Conservation (phyloP, 495 filamentous ascomycete genomes). For the Podospora tetraspora region DNA sequence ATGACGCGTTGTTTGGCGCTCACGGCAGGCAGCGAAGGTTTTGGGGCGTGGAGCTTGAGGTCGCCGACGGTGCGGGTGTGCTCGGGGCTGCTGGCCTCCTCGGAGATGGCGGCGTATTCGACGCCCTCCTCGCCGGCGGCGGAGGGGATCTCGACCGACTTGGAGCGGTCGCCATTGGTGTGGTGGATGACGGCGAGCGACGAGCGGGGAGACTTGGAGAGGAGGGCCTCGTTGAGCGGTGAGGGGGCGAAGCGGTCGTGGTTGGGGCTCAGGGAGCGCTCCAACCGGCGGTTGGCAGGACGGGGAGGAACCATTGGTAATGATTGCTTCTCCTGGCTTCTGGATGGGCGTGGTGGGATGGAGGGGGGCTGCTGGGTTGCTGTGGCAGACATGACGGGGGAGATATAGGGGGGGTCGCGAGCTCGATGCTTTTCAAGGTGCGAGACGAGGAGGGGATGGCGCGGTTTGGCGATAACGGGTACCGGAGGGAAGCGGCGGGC, state of each 20-base stretch:
- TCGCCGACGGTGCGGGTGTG: constrained; percentile 76
- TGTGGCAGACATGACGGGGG: constrained; percentile 36
- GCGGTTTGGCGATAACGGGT: constrained; percentile 10
- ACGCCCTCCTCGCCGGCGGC: constrained; percentile 85
- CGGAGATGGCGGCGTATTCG: constrained; percentile 67
- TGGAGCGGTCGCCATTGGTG: constrained; percentile 57
- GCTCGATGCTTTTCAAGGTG: not conserved
- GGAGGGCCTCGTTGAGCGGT: constrained; percentile 64
- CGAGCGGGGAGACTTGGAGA: constrained; percentile 29
- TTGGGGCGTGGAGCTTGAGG: constrained; percentile 85
- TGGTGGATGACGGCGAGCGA: constrained; percentile 38
- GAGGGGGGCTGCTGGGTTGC: constrained; percentile 51
- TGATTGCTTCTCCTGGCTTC: constrained; percentile 39
- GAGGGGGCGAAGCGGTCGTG: constrained; percentile 77
- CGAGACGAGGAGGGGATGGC: not conserved
- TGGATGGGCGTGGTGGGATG: constrained; percentile 61
- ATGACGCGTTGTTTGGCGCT: constrained; percentile 76
- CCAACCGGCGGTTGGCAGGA: constrained; percentile 56
- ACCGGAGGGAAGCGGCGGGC: not conserved
- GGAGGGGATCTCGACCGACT: constrained; percentile 75
- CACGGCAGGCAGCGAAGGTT: constrained; percentile 69
- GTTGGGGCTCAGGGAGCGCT: constrained; percentile 74
- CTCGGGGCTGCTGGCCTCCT: constrained; percentile 48
- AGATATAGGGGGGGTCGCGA: not conserved
- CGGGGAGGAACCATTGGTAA: constrained; percentile 64